These are phyloP conservation scores for Pelargonium nanum DNA, from an alignment of 345 rosid species.

Conservation along the genomic window DNA sequence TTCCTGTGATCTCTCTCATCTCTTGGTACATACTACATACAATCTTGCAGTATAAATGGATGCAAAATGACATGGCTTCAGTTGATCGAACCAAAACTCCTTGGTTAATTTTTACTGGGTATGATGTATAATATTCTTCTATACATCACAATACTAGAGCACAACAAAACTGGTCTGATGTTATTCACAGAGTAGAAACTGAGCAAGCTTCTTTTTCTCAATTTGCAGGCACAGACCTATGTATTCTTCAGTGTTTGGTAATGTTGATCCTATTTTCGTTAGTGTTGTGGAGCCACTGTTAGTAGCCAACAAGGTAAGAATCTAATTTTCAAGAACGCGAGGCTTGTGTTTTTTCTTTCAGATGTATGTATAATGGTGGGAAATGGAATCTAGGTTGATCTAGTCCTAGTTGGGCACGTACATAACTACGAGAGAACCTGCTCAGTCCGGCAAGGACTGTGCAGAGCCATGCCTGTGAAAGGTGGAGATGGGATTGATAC, in stretches of 20 bases:
- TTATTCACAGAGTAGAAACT: not conserved
- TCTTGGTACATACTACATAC: not conserved
- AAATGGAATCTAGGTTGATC: conserved; percentile 35
- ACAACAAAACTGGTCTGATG: not conserved
- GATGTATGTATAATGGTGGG: not conserved
- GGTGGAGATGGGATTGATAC: conserved; percentile 35
- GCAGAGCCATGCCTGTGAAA: conserved; percentile 42
- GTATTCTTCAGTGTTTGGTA: conserved; percentile 25
- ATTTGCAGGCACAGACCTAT: conserved; percentile 57
- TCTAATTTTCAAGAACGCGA: not conserved
- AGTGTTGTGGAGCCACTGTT: conserved; percentile 38
- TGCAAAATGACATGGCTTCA: conserved; percentile 42
- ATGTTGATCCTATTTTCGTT: conserved; percentile 14
- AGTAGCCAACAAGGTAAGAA: conserved; percentile 33
- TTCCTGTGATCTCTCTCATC: not conserved
- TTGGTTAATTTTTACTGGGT: conserved; percentile 56
- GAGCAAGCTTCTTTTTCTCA: not conserved
- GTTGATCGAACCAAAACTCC: conserved; percentile 51
- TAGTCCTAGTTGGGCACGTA: conserved; percentile 55
- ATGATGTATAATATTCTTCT: conserved; percentile 11
- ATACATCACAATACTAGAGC: not conserved
- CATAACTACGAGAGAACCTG: conserved; percentile 69
- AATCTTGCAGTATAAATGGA: conserved; percentile 38
- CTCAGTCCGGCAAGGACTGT: conserved; percentile 26
- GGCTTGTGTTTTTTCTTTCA: not conserved